phyloP scores from a whole-genome alignment of 1,139 yeast species.

The Arxiozyma heterogenica region DNA sequence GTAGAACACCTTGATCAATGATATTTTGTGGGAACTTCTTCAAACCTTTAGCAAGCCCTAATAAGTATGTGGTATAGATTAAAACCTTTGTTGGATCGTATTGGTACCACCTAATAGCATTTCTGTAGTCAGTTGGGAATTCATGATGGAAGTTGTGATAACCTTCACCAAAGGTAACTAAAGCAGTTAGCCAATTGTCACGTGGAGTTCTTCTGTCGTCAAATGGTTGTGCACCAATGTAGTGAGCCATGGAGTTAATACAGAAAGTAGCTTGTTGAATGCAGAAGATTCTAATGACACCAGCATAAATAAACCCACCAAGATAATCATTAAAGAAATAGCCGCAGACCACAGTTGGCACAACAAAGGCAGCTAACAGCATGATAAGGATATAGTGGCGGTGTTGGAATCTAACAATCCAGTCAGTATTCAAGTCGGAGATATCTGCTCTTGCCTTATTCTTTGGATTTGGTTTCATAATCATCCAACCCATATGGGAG shows the following conservation, averaged over 20 bases:
- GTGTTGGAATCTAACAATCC: conserved; percentile 89
- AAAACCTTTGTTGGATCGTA: conserved; percentile 90
- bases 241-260: conserved; percentile 95
- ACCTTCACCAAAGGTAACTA: conserved; percentile 96
- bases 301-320: conserved; percentile 92
- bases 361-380: conserved; percentile 54
- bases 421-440: conserved; percentile 80
- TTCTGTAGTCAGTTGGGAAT: conserved; percentile 97
- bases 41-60: conserved; percentile 85
- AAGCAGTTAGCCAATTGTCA: conserved; percentile 88
- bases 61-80: conserved; percentile 59
- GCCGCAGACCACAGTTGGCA: conserved; percentile 75
- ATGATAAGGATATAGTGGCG: conserved; percentile 72
- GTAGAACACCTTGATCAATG: conserved; percentile 89
- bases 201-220: conserved; percentile 97
- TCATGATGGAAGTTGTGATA: conserved; percentile 99
- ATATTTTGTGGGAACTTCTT: conserved; percentile 92
- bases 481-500: conserved; percentile 98
- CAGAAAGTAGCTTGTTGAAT: conserved; percentile 98
- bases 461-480: conserved; percentile 85
- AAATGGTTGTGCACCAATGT: conserved; percentile 96
- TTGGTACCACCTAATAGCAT: conserved; percentile 97
- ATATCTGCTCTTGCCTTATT: conserved; percentile 94
- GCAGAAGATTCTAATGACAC: conserved; percentile 68
- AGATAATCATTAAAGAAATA: conserved; percentile 76